Percentiles rank a stretch among this genome's conserved stretches.
Evolutionary conservation across 352 stramenopile genomes (phyloP).

Genomic region (Pseudoperonospora humuli): DNA sequence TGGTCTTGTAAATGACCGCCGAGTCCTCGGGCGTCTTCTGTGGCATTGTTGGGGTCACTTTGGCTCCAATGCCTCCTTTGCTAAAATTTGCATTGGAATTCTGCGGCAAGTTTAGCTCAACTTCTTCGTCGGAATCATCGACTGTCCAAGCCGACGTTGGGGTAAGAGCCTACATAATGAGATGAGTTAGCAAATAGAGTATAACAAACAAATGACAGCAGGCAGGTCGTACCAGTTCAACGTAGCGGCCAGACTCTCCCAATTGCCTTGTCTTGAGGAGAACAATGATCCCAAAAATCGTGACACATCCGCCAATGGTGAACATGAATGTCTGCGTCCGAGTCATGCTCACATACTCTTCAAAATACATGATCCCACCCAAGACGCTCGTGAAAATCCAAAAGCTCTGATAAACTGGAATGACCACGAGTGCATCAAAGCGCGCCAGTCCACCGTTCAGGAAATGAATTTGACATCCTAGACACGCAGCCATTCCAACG

Average conservation of each 20-base stretch:
- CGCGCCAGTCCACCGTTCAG: slow-evolving; percentile 83
- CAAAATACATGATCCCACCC: slow-evolving; percentile 90
- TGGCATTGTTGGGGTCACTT: slow-evolving; percentile 12
- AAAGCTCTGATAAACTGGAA: slow-evolving; percentile 89
- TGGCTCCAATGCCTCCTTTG: slow-evolving; percentile 8
- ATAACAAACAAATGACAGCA: not conserved
- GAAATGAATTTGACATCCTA: slow-evolving; percentile 82
- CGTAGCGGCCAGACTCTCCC: slow-evolving; percentile 37
- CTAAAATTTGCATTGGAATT: slow-evolving; percentile 14
- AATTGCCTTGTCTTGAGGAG: slow-evolving; percentile 55
- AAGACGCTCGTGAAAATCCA: slow-evolving; percentile 87
- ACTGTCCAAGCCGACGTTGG: slow-evolving; percentile 69
- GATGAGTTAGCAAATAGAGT: not conserved
- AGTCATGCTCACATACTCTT: slow-evolving; percentile 86
- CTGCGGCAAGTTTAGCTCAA: slow-evolving; percentile 59
- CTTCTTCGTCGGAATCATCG: slow-evolving; percentile 76
- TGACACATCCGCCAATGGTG: slow-evolving; percentile 60
- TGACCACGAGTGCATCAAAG: slow-evolving; percentile 85
- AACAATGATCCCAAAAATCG: slow-evolving; percentile 72
- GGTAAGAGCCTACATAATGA: slow-evolving; percentile 50
- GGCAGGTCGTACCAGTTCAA: slow-evolving; percentile 48
- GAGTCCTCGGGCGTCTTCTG: slow-evolving; percentile 15
- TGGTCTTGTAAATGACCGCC: slow-evolving; percentile 17
- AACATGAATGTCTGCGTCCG: slow-evolving; percentile 72
- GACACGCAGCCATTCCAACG: slow-evolving; percentile 46